These are phyloP conservation scores for Aureobasidium lini DNA, from an alignment of 2,329 filamentous ascomycete genomes.

Conservation along the genomic window DNA sequence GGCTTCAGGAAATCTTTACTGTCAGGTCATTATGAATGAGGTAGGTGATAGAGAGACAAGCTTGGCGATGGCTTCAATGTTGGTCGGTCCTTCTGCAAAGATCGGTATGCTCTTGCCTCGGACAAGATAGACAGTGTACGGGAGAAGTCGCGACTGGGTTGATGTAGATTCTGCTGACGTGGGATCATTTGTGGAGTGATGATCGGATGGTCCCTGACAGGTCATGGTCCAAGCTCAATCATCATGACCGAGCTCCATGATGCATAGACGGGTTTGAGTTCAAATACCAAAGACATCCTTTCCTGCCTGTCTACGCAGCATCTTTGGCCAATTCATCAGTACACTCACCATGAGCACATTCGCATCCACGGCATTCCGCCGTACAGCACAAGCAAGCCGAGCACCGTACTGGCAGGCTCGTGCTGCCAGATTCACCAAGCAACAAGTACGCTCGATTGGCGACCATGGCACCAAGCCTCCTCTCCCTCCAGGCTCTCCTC, in stretches of 20 bases:
- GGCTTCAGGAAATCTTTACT: neutral
- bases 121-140: neutral
- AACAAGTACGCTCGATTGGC: conserved; percentile 10
- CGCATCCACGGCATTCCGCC: conserved; percentile 12
- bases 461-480: conserved; percentile 12
- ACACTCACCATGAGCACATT: conserved; percentile 5
- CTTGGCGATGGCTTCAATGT: no score
- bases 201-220: neutral
- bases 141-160: no score
- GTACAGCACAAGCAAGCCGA: conserved; percentile 5
- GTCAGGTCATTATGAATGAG: neutral
- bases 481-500: conserved; percentile 10
- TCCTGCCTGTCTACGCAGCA: neutral
- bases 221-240: neutral
- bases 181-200: conserved; percentile 2
- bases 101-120: neutral
- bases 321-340: neutral
- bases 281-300: neutral
- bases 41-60: neutral
- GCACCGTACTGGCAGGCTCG: conserved; percentile 6
- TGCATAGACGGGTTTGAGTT: neutral
- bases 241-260: neutral
- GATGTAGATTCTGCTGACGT: neutral
- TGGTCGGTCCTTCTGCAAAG: neutral
- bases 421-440: conserved; percentile 5